Evolutionary conservation across 805 yeast species (phyloP).

Genomic region (Lachancea waltii): DNA sequence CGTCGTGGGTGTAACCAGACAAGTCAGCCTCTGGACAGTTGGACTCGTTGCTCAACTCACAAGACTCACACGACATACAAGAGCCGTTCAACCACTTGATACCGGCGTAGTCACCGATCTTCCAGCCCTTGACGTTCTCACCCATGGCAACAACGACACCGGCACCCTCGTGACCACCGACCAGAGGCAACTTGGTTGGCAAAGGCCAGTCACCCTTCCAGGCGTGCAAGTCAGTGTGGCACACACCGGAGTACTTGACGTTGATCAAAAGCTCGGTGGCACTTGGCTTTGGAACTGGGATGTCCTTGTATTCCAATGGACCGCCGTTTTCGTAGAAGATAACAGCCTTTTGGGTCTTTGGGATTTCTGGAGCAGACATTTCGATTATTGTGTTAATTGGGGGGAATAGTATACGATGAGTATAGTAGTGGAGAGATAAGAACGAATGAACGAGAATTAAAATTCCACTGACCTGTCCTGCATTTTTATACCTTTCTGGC

Average conservation of each 20-base stretch:
- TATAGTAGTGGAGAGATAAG: background rate
- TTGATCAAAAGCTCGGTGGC: conserved; percentile 73
- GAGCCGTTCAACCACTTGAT: conserved; percentile 63
- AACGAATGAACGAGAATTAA: background rate
- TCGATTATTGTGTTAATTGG: background rate
- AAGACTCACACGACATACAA: conserved; percentile 55
- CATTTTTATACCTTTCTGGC: background rate
- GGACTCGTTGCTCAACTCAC: conserved; percentile 50
- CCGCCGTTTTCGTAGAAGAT: conserved; percentile 63
- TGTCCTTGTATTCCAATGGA: conserved; percentile 57
- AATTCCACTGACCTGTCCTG: background rate
- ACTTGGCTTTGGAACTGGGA: conserved; percentile 75
- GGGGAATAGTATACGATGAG: background rate
- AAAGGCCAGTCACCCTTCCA: conserved; percentile 94
- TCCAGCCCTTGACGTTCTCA: conserved; percentile 49
- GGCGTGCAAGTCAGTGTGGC: conserved; percentile 92
- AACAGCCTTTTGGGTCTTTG: conserved; percentile 65
- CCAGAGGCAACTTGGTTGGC: conserved; percentile 51
- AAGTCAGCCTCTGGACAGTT: conserved; percentile 65
- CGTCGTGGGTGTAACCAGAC: conserved; percentile 86
- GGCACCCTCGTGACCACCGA: conserved; percentile 69
- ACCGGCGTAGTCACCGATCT: conserved; percentile 59
- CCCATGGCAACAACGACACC: conserved; percentile 60
- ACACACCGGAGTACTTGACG: conserved; percentile 83
- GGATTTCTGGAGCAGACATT: conserved; percentile 39